phyloP scores from a whole-genome alignment of 345 rosid genomes.

The Raphanus sativus region DNA sequence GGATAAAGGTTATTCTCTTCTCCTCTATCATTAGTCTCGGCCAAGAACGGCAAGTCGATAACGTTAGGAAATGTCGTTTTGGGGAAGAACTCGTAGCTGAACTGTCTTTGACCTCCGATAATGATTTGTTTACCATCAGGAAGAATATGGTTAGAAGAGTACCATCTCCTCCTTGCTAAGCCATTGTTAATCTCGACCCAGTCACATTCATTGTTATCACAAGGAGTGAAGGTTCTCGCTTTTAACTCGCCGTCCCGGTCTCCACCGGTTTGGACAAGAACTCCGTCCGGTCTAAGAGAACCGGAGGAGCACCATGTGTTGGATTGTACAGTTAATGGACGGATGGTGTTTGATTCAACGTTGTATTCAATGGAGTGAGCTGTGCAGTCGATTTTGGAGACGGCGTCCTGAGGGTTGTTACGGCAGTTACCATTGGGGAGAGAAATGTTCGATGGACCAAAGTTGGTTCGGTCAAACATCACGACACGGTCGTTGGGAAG shows the following conservation, averaged over 20 bases:
- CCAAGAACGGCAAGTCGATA: slow-evolving; percentile 52
- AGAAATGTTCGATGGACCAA: slow-evolving; percentile 65
- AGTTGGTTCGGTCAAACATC: slow-evolving; percentile 76
- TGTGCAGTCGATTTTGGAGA: slow-evolving; percentile 61
- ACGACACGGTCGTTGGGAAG: slow-evolving; percentile 76
- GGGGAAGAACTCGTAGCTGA: slow-evolving; percentile 72
- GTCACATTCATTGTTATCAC: slow-evolving; percentile 46
- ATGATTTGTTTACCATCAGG: slow-evolving; percentile 71
- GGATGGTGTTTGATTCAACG: slow-evolving; percentile 45
- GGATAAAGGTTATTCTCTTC: slow-evolving; percentile 81
- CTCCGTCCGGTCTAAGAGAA: slow-evolving; percentile 54
- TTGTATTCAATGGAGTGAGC: slow-evolving; percentile 80
- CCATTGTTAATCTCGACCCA: slow-evolving; percentile 63
- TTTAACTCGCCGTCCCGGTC: slow-evolving; percentile 52
- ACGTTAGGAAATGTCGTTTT: slow-evolving; percentile 38
- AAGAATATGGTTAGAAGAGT: slow-evolving; percentile 63
- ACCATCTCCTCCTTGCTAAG: slow-evolving; percentile 62
- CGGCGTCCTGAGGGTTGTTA: slow-evolving; percentile 43
- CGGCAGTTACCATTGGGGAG: slow-evolving; percentile 66
- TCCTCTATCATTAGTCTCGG: slow-evolving; percentile 49
- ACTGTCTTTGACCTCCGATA: slow-evolving; percentile 66
- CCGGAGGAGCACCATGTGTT: slow-evolving; percentile 92
- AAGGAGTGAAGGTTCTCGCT: slow-evolving; percentile 57
- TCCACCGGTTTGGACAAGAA: slow-evolving; percentile 70
- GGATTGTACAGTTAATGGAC: slow-evolving; percentile 67